phyloP scores from a whole-genome alignment of 345 rosid genomes.

The Fremontodendron californicum region DNA sequence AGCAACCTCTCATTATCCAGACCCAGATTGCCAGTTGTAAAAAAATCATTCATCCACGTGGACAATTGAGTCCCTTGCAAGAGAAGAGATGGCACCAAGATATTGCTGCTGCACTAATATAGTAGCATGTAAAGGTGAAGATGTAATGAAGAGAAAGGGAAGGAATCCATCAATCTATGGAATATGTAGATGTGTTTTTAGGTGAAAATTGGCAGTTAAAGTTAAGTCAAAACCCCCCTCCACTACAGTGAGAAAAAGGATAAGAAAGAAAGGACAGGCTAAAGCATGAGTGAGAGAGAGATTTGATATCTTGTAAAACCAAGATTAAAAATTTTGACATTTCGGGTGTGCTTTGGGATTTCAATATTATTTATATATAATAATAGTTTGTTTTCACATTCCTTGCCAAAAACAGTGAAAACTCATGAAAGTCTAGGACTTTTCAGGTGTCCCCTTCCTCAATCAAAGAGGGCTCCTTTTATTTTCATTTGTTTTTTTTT shows the following conservation, averaged over 20 bases:
- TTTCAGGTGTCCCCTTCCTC: conserved; percentile 18
- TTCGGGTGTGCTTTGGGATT: conserved; percentile 21
- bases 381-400: conserved; percentile 17
- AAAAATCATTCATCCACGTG: conserved; percentile 21
- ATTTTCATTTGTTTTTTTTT: not conserved
- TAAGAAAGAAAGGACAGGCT: not conserved
- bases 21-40: too few species aligned
- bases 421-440: not conserved
- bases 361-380: conserved; percentile 17
- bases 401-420: conserved; percentile 19
- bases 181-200: not conserved
- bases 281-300: not conserved
- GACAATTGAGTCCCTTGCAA: conserved; percentile 40
- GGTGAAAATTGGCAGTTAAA: conserved; percentile 18
- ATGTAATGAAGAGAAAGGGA: not conserved
- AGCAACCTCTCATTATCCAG: too few species aligned
- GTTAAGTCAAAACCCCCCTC: conserved; percentile 6
- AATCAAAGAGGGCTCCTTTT: conserved; percentile 32
- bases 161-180: conserved; percentile 11
- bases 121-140: conserved; percentile 13
- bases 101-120: too few species aligned
- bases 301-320: not conserved
- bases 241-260: conserved; percentile 11
- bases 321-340: conserved; percentile 14
- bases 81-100: too few species aligned